These are phyloP conservation scores for Pseudogymnoascus sp. DNA, from an alignment of 2,329 filamentous ascomycete species.

Conservation along the genomic window DNA sequence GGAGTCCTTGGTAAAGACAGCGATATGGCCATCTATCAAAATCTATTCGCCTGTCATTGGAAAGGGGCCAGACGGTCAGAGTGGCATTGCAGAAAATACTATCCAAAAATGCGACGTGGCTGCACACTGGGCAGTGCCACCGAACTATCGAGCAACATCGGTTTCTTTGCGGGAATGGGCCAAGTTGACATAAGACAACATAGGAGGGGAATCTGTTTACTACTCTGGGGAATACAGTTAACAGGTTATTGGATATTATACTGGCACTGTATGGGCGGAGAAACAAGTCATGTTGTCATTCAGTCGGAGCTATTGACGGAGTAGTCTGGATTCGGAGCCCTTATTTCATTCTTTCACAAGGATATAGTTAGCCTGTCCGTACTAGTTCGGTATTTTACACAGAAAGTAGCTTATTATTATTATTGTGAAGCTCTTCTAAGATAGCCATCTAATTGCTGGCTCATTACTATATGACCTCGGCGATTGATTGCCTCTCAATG, in stretches of 20 bases:
- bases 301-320: not conserved
- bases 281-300: not conserved
- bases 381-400: not conserved
- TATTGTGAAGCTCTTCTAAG: not conserved
- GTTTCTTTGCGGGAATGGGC: not conserved
- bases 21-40: not conserved
- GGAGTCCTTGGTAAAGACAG: not conserved
- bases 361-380: not conserved
- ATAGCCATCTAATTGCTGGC: not conserved
- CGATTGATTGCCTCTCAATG: constrained; percentile 55
- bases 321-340: not conserved
- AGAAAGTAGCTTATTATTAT: not conserved
- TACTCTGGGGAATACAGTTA: no score
- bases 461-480: constrained; percentile 14
- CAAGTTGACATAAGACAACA: not conserved
- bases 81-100: not conserved
- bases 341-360: not conserved
- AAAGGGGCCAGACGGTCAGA: not conserved
- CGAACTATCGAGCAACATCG: not conserved
- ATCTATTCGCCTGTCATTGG: not conserved
- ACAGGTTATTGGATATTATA: not conserved
- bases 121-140: not conserved
- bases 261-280: not conserved
- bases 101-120: not conserved
- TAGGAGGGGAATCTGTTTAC: not conserved